phyloP scores from a whole-genome alignment of 75 land plant genomes.

The Azolla pinnata region DNA sequence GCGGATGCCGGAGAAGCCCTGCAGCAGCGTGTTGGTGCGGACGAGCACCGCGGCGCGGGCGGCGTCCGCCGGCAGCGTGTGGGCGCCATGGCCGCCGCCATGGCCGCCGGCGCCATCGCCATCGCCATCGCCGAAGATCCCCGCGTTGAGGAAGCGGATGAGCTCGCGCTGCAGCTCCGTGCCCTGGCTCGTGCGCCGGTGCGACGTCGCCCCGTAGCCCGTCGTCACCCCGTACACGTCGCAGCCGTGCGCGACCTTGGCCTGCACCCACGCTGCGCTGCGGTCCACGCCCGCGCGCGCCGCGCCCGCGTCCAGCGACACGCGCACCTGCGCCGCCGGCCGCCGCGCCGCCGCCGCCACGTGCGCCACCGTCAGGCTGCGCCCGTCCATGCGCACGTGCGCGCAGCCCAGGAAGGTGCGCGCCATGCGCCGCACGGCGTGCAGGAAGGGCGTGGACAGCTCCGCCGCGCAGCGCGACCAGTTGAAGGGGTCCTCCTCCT shows the following conservation, averaged over 20 bases:
- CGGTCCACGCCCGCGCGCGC: slow-evolving; percentile 40
- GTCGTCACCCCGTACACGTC: slow-evolving; percentile 51
- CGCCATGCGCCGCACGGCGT: slow-evolving; percentile 53
- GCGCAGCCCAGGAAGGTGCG: slow-evolving; percentile 21
- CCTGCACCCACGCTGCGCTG: slow-evolving; percentile 40
- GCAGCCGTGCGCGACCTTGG: slow-evolving; percentile 28
- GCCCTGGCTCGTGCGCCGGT: slow-evolving; percentile 44
- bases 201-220: slow-evolving; percentile 58
- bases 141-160: slow-evolving; percentile 80
- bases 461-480: slow-evolving; percentile 41
- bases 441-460: slow-evolving; percentile 41
- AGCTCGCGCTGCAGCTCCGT: slow-evolving; percentile 56
- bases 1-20: slow-evolving; percentile 84
- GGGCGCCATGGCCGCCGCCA: slow-evolving; percentile 17
- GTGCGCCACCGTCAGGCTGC: slow-evolving; percentile 36
- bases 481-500: slow-evolving; percentile 54
- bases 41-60: slow-evolving; percentile 66
- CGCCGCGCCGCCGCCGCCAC: slow-evolving; percentile 51
- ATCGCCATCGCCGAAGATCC: slow-evolving; percentile 41
- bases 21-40: slow-evolving; percentile 72
- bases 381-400: slow-evolving; percentile 37
- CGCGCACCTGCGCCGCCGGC: slow-evolving; percentile 14
- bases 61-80: slow-evolving; percentile 22
- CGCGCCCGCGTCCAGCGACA: slow-evolving; percentile 33
- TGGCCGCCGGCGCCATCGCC: slow-evolving; percentile 49